Conservation (phyloP, 2,329 filamentous ascomycete species). For the Colletotrichum echinochloae region DNA sequence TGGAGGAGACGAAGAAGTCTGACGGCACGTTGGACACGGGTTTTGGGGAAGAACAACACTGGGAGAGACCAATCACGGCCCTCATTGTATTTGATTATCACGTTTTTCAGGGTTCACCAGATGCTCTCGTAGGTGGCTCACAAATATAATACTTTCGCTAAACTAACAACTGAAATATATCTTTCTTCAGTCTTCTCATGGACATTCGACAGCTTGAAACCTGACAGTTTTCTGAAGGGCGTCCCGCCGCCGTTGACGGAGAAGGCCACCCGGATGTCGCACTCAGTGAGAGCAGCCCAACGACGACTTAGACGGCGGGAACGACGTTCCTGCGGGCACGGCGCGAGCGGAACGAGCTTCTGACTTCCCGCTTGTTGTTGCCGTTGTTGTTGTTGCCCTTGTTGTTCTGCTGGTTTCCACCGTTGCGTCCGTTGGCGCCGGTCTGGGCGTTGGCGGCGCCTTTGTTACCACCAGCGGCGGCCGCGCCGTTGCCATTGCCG, state of each 20-base stretch:
- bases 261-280: neutral
- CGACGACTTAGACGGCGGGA: neutral
- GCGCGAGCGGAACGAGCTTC: slow-evolving; percentile 5
- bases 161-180: neutral
- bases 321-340: slow-evolving; percentile 17
- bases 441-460: neutral
- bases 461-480: neutral
- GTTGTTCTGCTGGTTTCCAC: neutral
- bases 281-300: neutral
- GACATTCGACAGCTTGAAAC: neutral
- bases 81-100: neutral
- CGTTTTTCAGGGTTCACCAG: neutral
- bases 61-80: neutral
- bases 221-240: neutral
- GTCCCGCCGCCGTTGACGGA: neutral
- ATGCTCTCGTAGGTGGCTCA: neutral
- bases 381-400: neutral
- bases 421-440: slow-evolving; percentile 1
- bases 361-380: slow-evolving; percentile 27
- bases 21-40: too few species aligned
- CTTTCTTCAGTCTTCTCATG: neutral
- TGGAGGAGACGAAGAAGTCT: too few species aligned
- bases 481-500: slow-evolving; percentile 5
- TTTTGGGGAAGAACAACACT: neutral
- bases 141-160: neutral